phyloP scores from a whole-genome alignment of 768 basidiomycete genomes.

The Pulveroboletus frians region DNA sequence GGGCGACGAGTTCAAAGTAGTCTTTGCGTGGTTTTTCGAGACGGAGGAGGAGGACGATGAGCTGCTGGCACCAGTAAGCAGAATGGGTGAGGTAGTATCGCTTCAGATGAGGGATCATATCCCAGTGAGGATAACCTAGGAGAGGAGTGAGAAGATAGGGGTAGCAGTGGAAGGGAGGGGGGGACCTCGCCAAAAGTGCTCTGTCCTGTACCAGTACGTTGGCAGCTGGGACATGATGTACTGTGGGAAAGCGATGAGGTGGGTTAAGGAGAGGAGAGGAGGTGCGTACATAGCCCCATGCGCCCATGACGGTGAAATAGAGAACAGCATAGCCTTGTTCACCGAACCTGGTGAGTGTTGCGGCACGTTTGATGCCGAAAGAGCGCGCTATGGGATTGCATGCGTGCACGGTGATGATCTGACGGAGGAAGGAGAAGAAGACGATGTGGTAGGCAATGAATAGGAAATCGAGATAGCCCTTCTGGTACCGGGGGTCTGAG shows the following conservation, averaged over 20 bases:
- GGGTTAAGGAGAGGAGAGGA: neutral
- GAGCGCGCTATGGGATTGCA: conserved; percentile 62
- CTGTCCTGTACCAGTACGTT: conserved; percentile 81
- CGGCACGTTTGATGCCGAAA: conserved; percentile 61
- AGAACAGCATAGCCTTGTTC: conserved; percentile 87
- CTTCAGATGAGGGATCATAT: conserved; percentile 82
- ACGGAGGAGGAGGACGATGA: conserved; percentile 74
- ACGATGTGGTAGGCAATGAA: conserved; percentile 84
- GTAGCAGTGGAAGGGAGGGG: neutral
- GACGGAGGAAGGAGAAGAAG: conserved; percentile 85
- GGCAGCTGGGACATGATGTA: conserved; percentile 77
- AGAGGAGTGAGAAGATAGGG: neutral
- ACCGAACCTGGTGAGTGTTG: conserved; percentile 78
- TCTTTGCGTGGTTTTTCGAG: conserved; percentile 96
- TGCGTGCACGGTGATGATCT: conserved; percentile 60
- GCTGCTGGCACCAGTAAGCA: conserved; percentile 93
- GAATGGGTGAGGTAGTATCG: conserved; percentile 90
- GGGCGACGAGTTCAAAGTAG: conserved; percentile 77
- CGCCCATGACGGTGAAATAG: conserved; percentile 69
- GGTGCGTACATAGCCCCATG: conserved; percentile 69
- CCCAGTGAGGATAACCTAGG: conserved; percentile 83
- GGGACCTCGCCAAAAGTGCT: conserved; percentile 80
- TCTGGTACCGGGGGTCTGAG: conserved; percentile 60
- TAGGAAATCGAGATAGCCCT: conserved; percentile 66
- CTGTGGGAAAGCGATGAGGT: conserved; percentile 33